phyloP scores from a whole-genome alignment of 331 rosid genomes.

The Quercus tomentella region DNA sequence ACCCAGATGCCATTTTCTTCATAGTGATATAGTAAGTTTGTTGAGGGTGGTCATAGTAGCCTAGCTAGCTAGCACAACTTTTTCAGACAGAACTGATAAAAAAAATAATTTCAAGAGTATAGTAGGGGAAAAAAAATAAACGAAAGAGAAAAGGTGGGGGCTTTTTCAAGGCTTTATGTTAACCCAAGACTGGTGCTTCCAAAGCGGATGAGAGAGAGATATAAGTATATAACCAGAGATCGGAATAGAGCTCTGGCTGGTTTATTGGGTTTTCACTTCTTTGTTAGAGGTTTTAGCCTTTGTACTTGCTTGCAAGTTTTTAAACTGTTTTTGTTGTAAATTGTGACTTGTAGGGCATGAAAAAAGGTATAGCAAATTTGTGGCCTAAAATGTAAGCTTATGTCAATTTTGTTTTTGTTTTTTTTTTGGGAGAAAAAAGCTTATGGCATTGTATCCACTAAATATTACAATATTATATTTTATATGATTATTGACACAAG shows the following conservation, averaged over 20 bases:
- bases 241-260: not conserved
- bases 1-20: conserved; percentile 1
- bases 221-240: conserved; percentile 12
- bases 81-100: not conserved
- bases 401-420: too few species aligned
- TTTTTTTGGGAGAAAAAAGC: too few species aligned
- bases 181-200: not conserved
- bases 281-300: not conserved
- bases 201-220: not conserved
- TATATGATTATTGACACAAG: too few species aligned
- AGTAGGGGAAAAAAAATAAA: not conserved
- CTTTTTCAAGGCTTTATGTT: not conserved
- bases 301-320: too few species aligned
- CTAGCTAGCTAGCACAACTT: not conserved
- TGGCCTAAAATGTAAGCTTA: too few species aligned
- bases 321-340: too few species aligned
- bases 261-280: not conserved
- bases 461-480: too few species aligned
- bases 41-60: not conserved
- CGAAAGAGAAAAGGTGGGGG: not conserved
- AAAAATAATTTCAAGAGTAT: not conserved
- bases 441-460: too few species aligned
- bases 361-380: too few species aligned
- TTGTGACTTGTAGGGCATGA: too few species aligned
- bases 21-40: not conserved